Evolutionary conservation across 768 basidiomycete genomes (phyloP), one percentile per base, ranked within the genome.

Genomic region (Cyclocybe aegerita): DNA sequence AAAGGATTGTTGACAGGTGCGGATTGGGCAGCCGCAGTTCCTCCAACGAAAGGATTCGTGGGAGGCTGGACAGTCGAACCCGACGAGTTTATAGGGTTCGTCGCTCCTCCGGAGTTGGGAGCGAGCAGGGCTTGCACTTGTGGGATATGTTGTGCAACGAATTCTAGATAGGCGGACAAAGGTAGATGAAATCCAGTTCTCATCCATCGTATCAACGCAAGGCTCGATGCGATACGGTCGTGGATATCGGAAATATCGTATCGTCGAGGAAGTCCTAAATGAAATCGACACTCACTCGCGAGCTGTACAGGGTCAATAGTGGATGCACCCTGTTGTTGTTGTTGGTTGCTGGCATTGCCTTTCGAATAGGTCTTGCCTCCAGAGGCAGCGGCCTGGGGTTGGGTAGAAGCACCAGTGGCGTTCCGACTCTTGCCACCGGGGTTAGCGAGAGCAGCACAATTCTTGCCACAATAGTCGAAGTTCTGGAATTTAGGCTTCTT

Each of bases 391-490:
- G 48, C 43, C 7, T 48, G 40, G 32, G 52, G 31, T 15, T 49
- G 54, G 12, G 52, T 38, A 6, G 54, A 46, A 8, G 49, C 49
- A 9, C 36, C 54, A 14, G 51, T 43, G 32, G 53, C 41, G 39
- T 47, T 50, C 36, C 53, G 45, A 39, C 56, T 16, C 17, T 58
- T 65, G 4, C 60, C 64, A n/a, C 54, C 57, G 9, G 67, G 59
- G 30, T 65, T 67, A 15, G 82, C 83, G 43, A 73, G 52, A 11
- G 73, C 63, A 12, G 82, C 83, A 57, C 85, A 86, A 46, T 77
- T 81, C 72, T 83, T 81, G 48, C 85, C 81, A 51, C 85, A 86
- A 57, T 75, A 86, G 44, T 80, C 77, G 56, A 81, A 80, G 54
- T 70, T 74, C 55, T 73, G 77, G 58, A 76, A 81, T 63, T 83